Percentiles rank a stretch among this genome's conserved stretches.
These are phyloP conservation scores for Fusarium agapanthi DNA, from an alignment of 2,329 filamentous ascomycete genomes.

Conservation along the genomic window DNA sequence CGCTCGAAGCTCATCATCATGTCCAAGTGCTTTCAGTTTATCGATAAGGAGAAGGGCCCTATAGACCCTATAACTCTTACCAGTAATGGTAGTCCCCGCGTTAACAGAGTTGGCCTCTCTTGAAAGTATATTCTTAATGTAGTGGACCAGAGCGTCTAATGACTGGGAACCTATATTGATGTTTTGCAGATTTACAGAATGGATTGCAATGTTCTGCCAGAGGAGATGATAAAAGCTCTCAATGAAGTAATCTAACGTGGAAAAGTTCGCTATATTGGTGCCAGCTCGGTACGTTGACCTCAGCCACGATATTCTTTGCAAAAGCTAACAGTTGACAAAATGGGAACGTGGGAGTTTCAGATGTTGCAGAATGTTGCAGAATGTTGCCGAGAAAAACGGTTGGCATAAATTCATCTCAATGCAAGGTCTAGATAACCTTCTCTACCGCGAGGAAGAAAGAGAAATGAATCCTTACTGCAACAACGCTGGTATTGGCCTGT, in stretches of 20 bases:
- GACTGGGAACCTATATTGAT: background rate
- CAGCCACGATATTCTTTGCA: background rate
- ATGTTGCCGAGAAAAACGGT: background rate
- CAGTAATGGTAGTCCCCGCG: background rate
- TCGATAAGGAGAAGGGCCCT: background rate
- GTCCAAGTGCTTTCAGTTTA: background rate
- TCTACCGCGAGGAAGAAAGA: background rate
- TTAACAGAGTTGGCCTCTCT: background rate
- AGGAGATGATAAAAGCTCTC: background rate
- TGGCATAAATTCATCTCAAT: background rate
- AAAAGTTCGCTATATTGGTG: background rate
- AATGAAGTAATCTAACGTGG: background rate
- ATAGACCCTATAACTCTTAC: background rate
- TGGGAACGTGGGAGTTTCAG: background rate
- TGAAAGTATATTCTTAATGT: background rate
- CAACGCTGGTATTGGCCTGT: background rate
- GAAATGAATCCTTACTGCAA: background rate
- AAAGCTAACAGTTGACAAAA: background rate
- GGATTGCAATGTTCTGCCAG: background rate
- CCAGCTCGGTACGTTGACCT: background rate
- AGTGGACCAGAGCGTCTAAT: background rate
- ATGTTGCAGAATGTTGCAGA: background rate
- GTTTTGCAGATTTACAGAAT: background rate
- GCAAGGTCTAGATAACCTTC: background rate
- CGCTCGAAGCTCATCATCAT: background rate